Evolutionary conservation across 1,284 basidiomycete genomes (phyloP), one percentile per base, ranked within the genome.

Genomic region (Apiotrichum porosum): DNA sequence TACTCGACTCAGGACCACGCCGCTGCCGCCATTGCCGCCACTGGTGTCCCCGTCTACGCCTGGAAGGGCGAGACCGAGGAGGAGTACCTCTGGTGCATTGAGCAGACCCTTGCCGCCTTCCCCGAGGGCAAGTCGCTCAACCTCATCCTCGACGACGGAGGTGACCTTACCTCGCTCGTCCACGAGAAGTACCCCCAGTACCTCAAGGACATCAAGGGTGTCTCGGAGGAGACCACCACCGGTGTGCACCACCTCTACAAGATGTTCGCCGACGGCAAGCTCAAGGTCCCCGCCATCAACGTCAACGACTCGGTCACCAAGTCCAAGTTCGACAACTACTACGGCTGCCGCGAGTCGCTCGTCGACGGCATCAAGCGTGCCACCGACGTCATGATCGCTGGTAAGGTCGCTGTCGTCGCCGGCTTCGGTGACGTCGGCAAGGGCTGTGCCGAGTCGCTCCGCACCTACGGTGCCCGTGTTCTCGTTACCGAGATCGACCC

Each of bases 41-140:
- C 95, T 55, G 94, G 94, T 64, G 88, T 98, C 48, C 94, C 94
- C 62, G 94, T 98, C 69, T 98, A 85, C 72, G 95, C 94, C 56
- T 99, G 94, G 94, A 99, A 99, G 80, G 95, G 95, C 54, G 94
- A 99, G 80, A 95, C 93, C 50, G 95, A 98, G 75, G 94, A 97
- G 77, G 94, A 99, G 76, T 98, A 97, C 79, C 74, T 78, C 61
- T 99, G 95, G 94, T 95, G 91, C 74, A 91, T 98, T 63, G 91
- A 97, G 73, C 95, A 99, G 78, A 90, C 90, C 48, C 77, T 99
- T 61, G 75, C 82, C 63, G 89, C 84, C 17, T 77, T 77, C 72
- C 74, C 77, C 53, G 70, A 72, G 60, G 86, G 86, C 65, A 78
- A 95, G 77, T 74, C 86, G 49, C 78, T 95, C 69, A 99, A 99